Evolutionary conservation across 352 stramenopile genomes (phyloP).

Genomic region (Pythium coloratum): DNA sequence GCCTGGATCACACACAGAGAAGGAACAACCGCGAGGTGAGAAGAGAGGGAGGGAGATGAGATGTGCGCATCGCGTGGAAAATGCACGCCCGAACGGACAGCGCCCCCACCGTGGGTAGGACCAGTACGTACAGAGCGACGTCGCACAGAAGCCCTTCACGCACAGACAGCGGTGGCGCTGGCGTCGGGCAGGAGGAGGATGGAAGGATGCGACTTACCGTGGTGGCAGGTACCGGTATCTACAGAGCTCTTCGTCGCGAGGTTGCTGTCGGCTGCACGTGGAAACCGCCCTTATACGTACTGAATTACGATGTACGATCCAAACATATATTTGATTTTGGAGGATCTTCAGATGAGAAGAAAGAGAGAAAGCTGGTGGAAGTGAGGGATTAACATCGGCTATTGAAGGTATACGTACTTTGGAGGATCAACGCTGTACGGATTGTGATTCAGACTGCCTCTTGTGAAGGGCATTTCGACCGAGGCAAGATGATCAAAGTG

Average conservation of each 20-base stretch:
- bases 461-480: neutral
- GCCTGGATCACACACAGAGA: neutral
- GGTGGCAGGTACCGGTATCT: constrained; percentile 1
- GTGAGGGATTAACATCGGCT: neutral
- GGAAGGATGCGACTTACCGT: neutral
- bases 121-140: neutral
- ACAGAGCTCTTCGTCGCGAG: neutral
- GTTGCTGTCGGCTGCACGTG: neutral
- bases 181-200: neutral
- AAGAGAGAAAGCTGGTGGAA: neutral
- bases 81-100: neutral
- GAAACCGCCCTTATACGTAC: constrained; percentile 10
- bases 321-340: neutral
- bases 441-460: neutral
- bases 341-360: neutral
- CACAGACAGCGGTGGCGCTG: neutral
- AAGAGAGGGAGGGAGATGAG: neutral
- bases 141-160: neutral
- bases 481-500: neutral
- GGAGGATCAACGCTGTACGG: neutral
- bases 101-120: neutral
- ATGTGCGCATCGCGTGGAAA: constrained; percentile 6
- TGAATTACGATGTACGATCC: neutral
- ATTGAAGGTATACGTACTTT: neutral
- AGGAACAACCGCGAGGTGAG: neutral